Percentiles rank a stretch among this genome's conserved stretches.
These are phyloP conservation scores for Ustilago loliicola DNA, from an alignment of 1,284 basidiomycete species.

Conservation along the genomic window DNA sequence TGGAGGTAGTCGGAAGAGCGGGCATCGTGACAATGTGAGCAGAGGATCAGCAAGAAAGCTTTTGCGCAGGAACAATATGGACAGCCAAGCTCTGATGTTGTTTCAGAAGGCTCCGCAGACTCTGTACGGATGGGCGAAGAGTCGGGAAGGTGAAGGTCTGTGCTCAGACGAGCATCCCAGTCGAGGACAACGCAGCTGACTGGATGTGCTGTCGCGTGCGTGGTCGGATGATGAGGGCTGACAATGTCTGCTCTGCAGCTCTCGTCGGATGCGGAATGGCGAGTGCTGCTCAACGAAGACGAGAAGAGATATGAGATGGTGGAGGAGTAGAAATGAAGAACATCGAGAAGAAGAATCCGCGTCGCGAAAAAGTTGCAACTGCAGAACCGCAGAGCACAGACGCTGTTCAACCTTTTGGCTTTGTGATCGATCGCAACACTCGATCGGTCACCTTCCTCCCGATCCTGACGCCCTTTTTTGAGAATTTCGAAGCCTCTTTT, in stretches of 20 bases:
- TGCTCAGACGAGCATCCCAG: conserved; percentile 26
- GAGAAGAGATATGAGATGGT: background rate
- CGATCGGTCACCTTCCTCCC: conserved; percentile 10
- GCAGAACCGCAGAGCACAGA: conserved; percentile 10
- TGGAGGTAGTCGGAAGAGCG: conserved; percentile 29
- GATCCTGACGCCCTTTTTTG: conserved; percentile 10
- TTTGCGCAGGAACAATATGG: background rate
- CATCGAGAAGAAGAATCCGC: conserved; percentile 25
- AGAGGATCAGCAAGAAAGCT: no score
- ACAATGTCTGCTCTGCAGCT: background rate
- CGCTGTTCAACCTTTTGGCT: background rate
- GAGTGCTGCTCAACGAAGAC: conserved; percentile 9
- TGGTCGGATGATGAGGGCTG: background rate
- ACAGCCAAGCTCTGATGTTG: background rate
- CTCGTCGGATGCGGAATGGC: background rate
- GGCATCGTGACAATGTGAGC: conserved; percentile 17
- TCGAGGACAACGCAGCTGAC: background rate
- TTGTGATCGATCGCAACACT: conserved; percentile 29
- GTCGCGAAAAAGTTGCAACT: conserved; percentile 29
- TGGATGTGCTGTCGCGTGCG: background rate
- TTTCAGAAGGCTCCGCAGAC: background rate
- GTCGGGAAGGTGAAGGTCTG: background rate
- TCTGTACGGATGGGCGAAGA: background rate
- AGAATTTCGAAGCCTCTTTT: conserved; percentile 7
- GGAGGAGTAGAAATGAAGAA: conserved; percentile 7